Percentiles rank a stretch among this genome's conserved stretches.
These are phyloP conservation scores for Entomophthora muscae DNA, from an alignment of 371 early-diverging fungal species.

Conservation along the genomic window DNA sequence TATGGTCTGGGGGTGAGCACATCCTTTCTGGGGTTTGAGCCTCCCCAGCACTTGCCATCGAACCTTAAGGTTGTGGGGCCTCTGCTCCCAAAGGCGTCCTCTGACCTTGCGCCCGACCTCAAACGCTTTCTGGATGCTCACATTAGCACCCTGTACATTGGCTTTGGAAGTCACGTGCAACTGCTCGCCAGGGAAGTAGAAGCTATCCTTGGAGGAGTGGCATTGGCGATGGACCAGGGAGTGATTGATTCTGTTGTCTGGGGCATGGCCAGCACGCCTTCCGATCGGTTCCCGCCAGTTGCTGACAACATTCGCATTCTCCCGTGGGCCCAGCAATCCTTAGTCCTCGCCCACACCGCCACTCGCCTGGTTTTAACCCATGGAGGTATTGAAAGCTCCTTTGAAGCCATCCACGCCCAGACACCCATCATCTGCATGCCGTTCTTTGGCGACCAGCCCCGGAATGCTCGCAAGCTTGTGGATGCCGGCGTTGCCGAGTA, in stretches of 20 bases:
- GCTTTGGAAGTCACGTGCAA: not conserved
- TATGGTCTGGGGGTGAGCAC: not conserved
- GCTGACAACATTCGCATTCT: not conserved
- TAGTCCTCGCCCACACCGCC: not conserved
- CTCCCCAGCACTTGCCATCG: not conserved
- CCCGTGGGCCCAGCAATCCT: not conserved
- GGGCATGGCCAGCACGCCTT: not conserved
- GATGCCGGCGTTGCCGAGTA: not conserved
- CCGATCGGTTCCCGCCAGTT: not conserved
- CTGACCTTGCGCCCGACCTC: not conserved
- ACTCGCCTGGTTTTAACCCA: not conserved
- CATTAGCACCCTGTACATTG: not conserved
- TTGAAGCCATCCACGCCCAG: not conserved
- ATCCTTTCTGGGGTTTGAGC: slow-evolving; percentile 7
- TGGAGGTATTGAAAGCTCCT: not conserved
- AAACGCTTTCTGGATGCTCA: not conserved
- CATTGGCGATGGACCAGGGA: not conserved
- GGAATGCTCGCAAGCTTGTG: not conserved
- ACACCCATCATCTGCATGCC: not conserved
- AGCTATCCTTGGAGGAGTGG: not conserved
- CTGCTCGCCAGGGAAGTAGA: not conserved
- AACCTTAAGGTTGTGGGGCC: not conserved
- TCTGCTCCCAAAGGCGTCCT: not conserved
- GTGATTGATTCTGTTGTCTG: slow-evolving; percentile 4
- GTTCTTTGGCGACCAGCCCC: not conserved